phyloP scores from a whole-genome alignment of 768 basidiomycete genomes.

The Rubroboletus satanas region DNA sequence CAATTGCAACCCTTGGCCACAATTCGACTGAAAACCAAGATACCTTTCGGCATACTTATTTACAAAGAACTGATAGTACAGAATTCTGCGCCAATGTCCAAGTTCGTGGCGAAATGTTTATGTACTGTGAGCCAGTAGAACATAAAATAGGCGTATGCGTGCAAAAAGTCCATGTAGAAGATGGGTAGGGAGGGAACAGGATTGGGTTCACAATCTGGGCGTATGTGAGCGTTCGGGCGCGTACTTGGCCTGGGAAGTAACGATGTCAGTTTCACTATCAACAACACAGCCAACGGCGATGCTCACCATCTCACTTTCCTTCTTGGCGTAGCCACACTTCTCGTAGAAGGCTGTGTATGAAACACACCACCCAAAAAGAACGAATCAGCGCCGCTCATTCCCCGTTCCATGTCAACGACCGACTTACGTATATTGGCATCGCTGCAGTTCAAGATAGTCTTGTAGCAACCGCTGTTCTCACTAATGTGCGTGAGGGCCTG shows the following conservation, averaged over 20 bases:
- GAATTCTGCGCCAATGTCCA: slow-evolving; percentile 6
- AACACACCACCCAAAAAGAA: background rate
- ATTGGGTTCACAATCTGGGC: slow-evolving; percentile 19
- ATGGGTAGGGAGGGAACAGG: background rate
- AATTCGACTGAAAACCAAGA: background rate
- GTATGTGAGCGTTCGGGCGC: slow-evolving; percentile 37
- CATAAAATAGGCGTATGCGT: slow-evolving; percentile 4
- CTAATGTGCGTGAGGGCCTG: slow-evolving; percentile 81
- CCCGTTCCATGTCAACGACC: background rate
- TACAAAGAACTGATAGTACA: slow-evolving; percentile 18
- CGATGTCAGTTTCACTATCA: slow-evolving; percentile 7
- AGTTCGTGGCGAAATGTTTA: slow-evolving; percentile 1
- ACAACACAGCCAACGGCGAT: background rate
- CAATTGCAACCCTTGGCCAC: background rate
- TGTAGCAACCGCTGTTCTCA: slow-evolving; percentile 81
- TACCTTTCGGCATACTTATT: background rate
- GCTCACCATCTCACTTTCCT: slow-evolving; percentile 89
- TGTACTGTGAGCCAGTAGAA: slow-evolving; percentile 4
- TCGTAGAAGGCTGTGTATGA: slow-evolving; percentile 79
- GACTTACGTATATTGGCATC: slow-evolving; percentile 86
- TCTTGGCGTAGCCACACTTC: slow-evolving; percentile 90
- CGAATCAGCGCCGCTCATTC: slow-evolving; percentile 8
- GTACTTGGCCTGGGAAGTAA: slow-evolving; percentile 50
- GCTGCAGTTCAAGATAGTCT: slow-evolving; percentile 96
- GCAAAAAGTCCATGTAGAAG: slow-evolving; percentile 9